Base-by-base conservation (phyloP, 2,329 filamentous ascomycete species). In the Monilinia aucupariae region DNA sequence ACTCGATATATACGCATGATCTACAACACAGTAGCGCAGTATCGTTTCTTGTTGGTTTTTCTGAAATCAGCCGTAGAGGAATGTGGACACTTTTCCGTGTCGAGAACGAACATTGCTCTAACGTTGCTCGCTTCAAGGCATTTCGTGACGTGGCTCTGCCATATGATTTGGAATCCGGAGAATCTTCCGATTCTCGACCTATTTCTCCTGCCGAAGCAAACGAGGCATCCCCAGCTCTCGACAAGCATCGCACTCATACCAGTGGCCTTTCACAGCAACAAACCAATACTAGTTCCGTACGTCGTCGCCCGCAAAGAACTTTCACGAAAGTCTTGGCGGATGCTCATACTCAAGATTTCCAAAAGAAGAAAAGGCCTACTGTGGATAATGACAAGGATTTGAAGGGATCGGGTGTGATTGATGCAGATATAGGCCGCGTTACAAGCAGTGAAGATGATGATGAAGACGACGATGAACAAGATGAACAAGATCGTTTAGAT, bases 51-150 rank as follows among this genome's bases (percentile, higher is more conserved):
- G 85, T 97, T 20, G 82, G 84, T 1, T 78, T 97, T 3, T 84
- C 87, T 10, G 94, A 99, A 74, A 85, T 96, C 27, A 81, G 84
- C n/a, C 85, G 94, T 39, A 81, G 94, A 73, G 92, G 91, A 65
- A 85, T 97, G 73, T 99, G 94, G 94, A 87, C 89, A 0, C 80
- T 97, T 4, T 89, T 99, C 74, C 90, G 94, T 48, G 92, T 99
- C 32, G 94, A 99, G 76, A 99, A 99, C 75, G 94, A 99, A 71
- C 94, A 99, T 76, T 96, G 92, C 76, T 87, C 89, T 62, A 96
- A 97, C 70, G 93, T 99, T 2, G 84, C 86, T 22, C 86, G 91
- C 68, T 96, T 96, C 81, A 92, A 96, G 67, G 94, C 94, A 4
- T 91, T 88, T 2, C 84, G 93, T 62, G 92, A 97, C 71, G 84